Evolutionary conservation across 2,329 filamentous ascomycete species (phyloP), one percentile per base, ranked within the genome.

Genomic region (Exophiala sp.): DNA sequence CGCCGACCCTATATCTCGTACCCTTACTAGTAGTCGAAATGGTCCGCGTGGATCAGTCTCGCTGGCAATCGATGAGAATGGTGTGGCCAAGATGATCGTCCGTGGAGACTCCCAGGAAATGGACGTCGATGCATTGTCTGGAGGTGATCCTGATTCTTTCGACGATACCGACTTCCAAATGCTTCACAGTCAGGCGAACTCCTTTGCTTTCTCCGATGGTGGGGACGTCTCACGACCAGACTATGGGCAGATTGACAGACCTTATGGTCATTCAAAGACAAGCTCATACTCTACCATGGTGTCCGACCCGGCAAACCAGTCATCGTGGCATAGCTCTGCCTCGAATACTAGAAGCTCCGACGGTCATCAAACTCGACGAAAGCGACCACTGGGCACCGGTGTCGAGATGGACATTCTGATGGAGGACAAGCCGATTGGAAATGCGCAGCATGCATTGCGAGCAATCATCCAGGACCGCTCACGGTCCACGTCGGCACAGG

Each of bases 1-100:
- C 12, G 73, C 73, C 41, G 59, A 65, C 11, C 61, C 54, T 21
- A 48, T 60, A 29, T 55, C 51, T 20, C 43, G 52, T n/a, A 54
- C 54, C 5, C 54, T 60, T 29, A 52, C 47, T 48, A 52, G 45
- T 11, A 70, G 40, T 66, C 69, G 36, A 63, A 69, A 43, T 44
- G 29, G 39, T 16, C 34, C 63, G 63, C 71, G 73, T 18, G 68
- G 69, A 33, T 75, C 73, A 5, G 64, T 78, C 14, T 68, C 75
- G 4, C 66, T 78, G 18, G 72, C 69, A n/a, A 76, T 78, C 56
- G 75, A 75, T 53, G 70, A 72, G 45, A 74, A 76, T 60, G 75
- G 75, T 11, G 66, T 75, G 51, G 75, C 75, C 24, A 77, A 73
- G 62, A 72, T 75, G 3, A 56, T 71, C 5, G 62, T 72, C 12